Evolutionary conservation across 495 filamentous ascomycete genomes (phyloP).

Genomic region (Melanomma pulvis-pyrius): DNA sequence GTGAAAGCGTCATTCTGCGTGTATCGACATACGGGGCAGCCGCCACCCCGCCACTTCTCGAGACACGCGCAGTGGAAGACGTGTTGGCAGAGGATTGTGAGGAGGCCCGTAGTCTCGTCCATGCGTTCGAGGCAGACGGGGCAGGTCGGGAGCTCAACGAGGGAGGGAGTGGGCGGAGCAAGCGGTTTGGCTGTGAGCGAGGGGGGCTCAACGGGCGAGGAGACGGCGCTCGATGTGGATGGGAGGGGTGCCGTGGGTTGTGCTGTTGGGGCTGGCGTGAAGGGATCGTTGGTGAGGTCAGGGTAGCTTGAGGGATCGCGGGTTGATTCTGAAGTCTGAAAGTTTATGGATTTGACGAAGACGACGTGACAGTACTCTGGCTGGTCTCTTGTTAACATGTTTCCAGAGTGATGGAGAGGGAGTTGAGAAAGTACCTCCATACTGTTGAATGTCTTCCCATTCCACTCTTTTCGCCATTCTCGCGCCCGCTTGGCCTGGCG

Average conservation of each 20-base stretch:
- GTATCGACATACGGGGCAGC: slow-evolving; percentile 93
- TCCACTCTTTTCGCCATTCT: slow-evolving; percentile 83
- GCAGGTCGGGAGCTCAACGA: slow-evolving; percentile 92
- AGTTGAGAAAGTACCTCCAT: slow-evolving; percentile 71
- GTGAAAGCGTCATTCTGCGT: slow-evolving; percentile 56
- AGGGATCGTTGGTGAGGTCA: slow-evolving; percentile 66
- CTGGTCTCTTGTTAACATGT: slow-evolving; percentile 49
- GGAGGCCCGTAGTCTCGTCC: slow-evolving; percentile 92
- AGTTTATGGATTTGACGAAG: slow-evolving; percentile 88
- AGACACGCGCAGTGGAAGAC: slow-evolving; percentile 98
- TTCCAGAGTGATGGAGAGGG: slow-evolving; percentile 2
- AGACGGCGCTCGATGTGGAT: slow-evolving; percentile 19
- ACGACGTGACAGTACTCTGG: slow-evolving; percentile 96
- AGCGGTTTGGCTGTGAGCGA: slow-evolving; percentile 74
- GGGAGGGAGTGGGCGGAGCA: slow-evolving; percentile 85
- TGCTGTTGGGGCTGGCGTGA: slow-evolving; percentile 52
- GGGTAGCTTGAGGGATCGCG: slow-evolving; percentile 53
- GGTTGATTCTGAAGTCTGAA: slow-evolving; percentile 53
- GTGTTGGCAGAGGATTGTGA: slow-evolving; percentile 96
- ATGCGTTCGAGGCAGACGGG: slow-evolving; percentile 97
- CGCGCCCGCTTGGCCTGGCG: slow-evolving; percentile 70
- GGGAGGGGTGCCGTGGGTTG: slow-evolving; percentile 40
- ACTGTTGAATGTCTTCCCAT: slow-evolving; percentile 91
- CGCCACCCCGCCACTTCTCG: slow-evolving; percentile 91
- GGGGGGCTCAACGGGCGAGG: slow-evolving; percentile 50